A percentile compares a stretch with the other conserved stretches of the same genome.
These are phyloP conservation scores for Fusarium continuum DNA, from an alignment of 2,329 filamentous ascomycete species.

Conservation along the genomic window DNA sequence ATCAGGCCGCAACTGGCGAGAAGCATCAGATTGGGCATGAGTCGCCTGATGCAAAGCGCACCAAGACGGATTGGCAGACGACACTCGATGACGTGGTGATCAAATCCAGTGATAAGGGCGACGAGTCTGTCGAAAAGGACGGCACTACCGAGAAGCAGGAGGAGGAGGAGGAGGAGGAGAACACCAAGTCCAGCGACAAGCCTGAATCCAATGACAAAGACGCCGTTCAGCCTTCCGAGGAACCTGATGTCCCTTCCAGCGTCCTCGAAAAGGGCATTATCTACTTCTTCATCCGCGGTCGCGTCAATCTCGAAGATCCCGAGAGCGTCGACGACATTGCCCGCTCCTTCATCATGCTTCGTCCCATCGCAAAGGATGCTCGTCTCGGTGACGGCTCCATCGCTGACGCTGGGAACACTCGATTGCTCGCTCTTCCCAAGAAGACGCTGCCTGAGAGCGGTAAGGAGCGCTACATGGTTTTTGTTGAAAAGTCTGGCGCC, in stretches of 20 bases:
- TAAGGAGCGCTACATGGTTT: conserved; percentile 78
- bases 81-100: conserved; percentile 35
- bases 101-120: conserved; percentile 1
- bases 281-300: conserved; percentile 88
- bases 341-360: conserved; percentile 81
- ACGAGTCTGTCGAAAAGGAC: not conserved
- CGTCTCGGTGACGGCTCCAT: conserved; percentile 62
- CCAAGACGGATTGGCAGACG: conserved; percentile 38
- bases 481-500: conserved; percentile 78
- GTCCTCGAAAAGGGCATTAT: conserved; percentile 89
- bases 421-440: conserved; percentile 83
- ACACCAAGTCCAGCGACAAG: conserved; percentile 1
- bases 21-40: conserved; percentile 45
- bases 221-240: conserved; percentile 35
- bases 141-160: conserved; percentile 3
- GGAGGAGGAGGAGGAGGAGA: conserved; percentile 5
- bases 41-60: conserved; percentile 40
- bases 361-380: conserved; percentile 75
- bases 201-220: conserved; percentile 17
- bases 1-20: conserved; percentile 32
- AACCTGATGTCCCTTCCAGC: conserved; percentile 52
- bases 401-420: conserved; percentile 66
- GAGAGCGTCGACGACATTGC: conserved; percentile 76
- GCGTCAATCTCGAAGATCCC: conserved; percentile 77
- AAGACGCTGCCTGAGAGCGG: conserved; percentile 78